A percentile compares a stretch with the other conserved stretches of the same genome.
phyloP scores from a whole-genome alignment of 352 stramenopile genomes.

The Phytopythium mirpurense region DNA sequence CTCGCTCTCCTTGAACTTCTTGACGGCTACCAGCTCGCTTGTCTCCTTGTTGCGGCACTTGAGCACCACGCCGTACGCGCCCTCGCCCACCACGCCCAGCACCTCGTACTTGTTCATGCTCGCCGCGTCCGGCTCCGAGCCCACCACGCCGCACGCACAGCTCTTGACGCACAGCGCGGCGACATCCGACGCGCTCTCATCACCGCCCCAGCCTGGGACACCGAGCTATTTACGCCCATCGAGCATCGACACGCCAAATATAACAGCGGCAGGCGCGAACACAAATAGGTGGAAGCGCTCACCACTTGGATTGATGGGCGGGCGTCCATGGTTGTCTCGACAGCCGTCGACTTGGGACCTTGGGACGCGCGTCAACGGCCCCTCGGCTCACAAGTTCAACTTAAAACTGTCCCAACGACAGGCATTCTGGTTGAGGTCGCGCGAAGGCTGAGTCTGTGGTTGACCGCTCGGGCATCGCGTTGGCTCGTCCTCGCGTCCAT shows the following conservation, averaged over 20 bases:
- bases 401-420: too few species aligned
- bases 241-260: neutral
- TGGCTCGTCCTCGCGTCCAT: too few species aligned
- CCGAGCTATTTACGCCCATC: neutral
- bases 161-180: neutral
- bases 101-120: constrained; percentile 95
- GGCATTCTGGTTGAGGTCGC: too few species aligned
- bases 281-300: too few species aligned
- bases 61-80: constrained; percentile 92
- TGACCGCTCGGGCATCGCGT: too few species aligned
- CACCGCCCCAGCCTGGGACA: neutral
- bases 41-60: constrained; percentile 94
- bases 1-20: constrained; percentile 97
- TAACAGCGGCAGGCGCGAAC: neutral
- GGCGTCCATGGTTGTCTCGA: too few species aligned
- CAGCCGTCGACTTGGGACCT: too few species aligned
- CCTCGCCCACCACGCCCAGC: constrained; percentile 90
- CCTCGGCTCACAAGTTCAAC: too few species aligned
- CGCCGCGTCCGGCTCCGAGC: neutral
- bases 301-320: too few species aligned
- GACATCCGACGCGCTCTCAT: neutral
- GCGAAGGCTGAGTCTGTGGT: too few species aligned
- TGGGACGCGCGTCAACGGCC: too few species aligned
- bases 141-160: neutral
- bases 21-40: constrained; percentile 98